These are phyloP conservation scores for Didymella glomerata DNA, from an alignment of 2,329 filamentous ascomycete species.

Conservation along the genomic window DNA sequence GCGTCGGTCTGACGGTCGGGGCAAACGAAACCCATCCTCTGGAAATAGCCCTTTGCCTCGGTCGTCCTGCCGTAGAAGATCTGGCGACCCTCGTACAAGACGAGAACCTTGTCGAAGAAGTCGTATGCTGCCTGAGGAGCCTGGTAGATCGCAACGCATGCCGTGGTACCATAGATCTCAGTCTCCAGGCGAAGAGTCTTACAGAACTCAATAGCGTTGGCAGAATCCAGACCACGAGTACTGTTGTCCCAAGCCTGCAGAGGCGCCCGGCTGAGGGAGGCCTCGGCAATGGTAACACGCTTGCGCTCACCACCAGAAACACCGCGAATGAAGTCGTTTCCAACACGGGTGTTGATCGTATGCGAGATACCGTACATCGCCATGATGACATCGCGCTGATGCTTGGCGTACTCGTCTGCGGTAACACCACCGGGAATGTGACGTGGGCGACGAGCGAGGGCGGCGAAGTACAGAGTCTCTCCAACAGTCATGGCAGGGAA, in stretches of 20 bases:
- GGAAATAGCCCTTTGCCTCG: slow-evolving; percentile 73
- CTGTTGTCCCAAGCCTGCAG: slow-evolving; percentile 82
- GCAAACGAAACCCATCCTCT: slow-evolving; percentile 75
- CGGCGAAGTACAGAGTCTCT: slow-evolving; percentile 81
- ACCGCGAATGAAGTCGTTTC: slow-evolving; percentile 78
- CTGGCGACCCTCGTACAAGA: slow-evolving; percentile 73
- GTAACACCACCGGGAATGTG: slow-evolving; percentile 67
- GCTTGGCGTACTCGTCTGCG: slow-evolving; percentile 64
- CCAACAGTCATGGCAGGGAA: slow-evolving; percentile 80
- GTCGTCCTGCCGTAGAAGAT: slow-evolving; percentile 74
- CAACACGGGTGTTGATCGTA: slow-evolving; percentile 75
- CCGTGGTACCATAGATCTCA: slow-evolving; percentile 71
- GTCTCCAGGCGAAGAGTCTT: slow-evolving; percentile 73
- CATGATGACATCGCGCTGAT: slow-evolving; percentile 76
- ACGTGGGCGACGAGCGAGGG: slow-evolving; percentile 72
- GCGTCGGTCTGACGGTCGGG: slow-evolving; percentile 75
- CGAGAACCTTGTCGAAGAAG: slow-evolving; percentile 72
- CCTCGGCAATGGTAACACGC: slow-evolving; percentile 83
- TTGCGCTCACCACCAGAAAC: slow-evolving; percentile 81
- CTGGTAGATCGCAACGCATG: slow-evolving; percentile 78
- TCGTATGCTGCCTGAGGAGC: slow-evolving; percentile 74
- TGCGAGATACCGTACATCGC: slow-evolving; percentile 72
- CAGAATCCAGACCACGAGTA: slow-evolving; percentile 76
- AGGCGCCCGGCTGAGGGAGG: slow-evolving; percentile 69
- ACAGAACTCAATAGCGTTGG: slow-evolving; percentile 79